A percentile compares a stretch with the other conserved stretches of the same genome.
Conservation (phyloP, 1,284 basidiomycete genomes). For the Thelephora terrestris region DNA sequence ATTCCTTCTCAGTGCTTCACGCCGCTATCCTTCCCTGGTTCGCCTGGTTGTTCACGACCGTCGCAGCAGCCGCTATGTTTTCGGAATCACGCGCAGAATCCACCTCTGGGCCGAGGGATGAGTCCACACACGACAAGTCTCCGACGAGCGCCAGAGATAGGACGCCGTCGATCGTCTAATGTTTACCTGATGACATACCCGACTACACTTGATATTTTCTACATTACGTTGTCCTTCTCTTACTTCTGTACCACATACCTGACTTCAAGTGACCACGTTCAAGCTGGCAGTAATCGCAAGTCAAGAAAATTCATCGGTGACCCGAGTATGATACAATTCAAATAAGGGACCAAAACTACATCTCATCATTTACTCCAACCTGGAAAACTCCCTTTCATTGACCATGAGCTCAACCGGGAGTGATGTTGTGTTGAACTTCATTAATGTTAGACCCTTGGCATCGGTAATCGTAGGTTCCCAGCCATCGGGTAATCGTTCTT, state of each 20-base stretch:
- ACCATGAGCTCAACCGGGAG: constrained; percentile 41
- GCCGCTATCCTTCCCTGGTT: constrained; percentile 42
- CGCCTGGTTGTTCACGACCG: constrained; percentile 30
- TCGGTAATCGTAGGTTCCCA: constrained; percentile 55
- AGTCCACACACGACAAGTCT: no score
- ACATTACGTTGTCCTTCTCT: no score
- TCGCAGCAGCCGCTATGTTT: constrained; percentile 26
- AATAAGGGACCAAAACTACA: neutral
- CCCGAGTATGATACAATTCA: neutral
- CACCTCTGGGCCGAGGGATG: no score
- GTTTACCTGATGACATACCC: no score
- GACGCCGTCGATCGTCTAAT: no score
- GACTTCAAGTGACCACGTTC: no score
- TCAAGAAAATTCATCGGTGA: no score
- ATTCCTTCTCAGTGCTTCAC: constrained; percentile 27
- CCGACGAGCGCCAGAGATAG: no score
- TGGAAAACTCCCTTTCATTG: constrained; percentile 18
- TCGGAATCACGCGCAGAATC: neutral
- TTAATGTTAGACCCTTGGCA: constrained; percentile 48
- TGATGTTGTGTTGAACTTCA: constrained; percentile 45
- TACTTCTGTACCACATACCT: no score
- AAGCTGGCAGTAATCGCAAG: no score
- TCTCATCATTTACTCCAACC: neutral
- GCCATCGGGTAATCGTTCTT: constrained; percentile 57
- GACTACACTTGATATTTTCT: no score